Evolutionary conservation across 2,329 filamentous ascomycete species (phyloP).

Genomic region (Talaromyces sp.): DNA sequence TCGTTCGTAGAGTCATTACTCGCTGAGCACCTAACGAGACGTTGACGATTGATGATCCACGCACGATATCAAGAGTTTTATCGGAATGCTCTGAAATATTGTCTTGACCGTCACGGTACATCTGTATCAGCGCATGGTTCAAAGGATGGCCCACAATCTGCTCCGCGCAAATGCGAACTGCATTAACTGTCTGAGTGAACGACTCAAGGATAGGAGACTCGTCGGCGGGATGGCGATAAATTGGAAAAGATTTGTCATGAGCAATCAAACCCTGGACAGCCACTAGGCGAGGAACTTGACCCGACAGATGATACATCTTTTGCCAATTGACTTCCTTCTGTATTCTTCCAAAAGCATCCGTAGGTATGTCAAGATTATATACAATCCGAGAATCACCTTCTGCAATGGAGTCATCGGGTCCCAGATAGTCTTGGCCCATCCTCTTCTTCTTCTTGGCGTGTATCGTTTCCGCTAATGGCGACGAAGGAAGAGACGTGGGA

Average conservation of each 20-base stretch:
- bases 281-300: constrained; percentile 85
- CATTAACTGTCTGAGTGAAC: constrained; percentile 70
- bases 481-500: not conserved
- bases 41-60: constrained; percentile 81
- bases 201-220: constrained; percentile 73
- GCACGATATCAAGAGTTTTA: constrained; percentile 88
- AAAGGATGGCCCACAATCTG: constrained; percentile 70
- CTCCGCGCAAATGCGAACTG: constrained; percentile 68
- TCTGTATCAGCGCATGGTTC: constrained; percentile 90
- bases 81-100: constrained; percentile 96
- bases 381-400: constrained; percentile 78
- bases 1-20: constrained; percentile 82
- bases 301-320: constrained; percentile 86
- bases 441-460: constrained; percentile 20
- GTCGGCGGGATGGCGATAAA: constrained; percentile 94
- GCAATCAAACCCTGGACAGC: constrained; percentile 76
- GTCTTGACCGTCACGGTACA: constrained; percentile 84
- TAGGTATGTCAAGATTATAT: constrained; percentile 62
- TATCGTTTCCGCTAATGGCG: not conserved
- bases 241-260: constrained; percentile 66
- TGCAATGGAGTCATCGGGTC: constrained; percentile 60
- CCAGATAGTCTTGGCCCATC: constrained; percentile 29
- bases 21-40: constrained; percentile 89
- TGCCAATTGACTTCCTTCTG: constrained; percentile 79
- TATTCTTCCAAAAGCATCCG: constrained; percentile 64